Conservation (phyloP, 2,329 filamentous ascomycete species). For the Epichloe gansuensis region DNA sequence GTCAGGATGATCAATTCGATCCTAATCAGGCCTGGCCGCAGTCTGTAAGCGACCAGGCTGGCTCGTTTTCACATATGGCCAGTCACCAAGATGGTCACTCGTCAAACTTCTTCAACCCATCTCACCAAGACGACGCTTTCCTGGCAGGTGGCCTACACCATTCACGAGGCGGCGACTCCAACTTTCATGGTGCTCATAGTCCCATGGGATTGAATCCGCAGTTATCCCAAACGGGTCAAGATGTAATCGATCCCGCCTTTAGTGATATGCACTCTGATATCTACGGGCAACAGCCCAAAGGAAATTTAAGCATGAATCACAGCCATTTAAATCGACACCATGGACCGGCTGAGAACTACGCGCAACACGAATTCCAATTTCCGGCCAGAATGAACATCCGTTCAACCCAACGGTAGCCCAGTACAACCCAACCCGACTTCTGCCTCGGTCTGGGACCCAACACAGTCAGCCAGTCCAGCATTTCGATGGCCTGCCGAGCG, state of each 20-base stretch:
- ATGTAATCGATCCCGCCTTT: conserved; percentile 26
- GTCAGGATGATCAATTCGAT: conserved; percentile 26
- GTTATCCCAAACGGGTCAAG: conserved; percentile 21
- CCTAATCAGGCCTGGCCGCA: conserved; percentile 27
- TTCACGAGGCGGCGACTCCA: conserved; percentile 16
- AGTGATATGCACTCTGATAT: conserved; percentile 25
- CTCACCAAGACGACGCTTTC: conserved; percentile 22
- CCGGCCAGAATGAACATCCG: conserved; percentile 18
- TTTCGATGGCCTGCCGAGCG: conserved; percentile 15
- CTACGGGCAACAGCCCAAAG: conserved; percentile 23
- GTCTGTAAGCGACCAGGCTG: conserved; percentile 20
- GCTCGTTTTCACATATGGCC: conserved; percentile 20
- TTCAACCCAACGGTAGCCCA: conserved; percentile 22
- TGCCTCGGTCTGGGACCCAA: conserved; percentile 20
- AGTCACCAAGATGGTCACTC: conserved; percentile 17
- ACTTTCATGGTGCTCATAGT: conserved; percentile 20
- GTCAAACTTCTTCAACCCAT: conserved; percentile 23
- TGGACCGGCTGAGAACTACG: conserved; percentile 21
- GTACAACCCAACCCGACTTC: conserved; percentile 21
- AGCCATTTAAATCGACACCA: conserved; percentile 14
- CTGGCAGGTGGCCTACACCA: conserved; percentile 18
- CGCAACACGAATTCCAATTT: conserved; percentile 22
- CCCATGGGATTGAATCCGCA: conserved; percentile 21
- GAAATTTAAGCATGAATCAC: conserved; percentile 17
- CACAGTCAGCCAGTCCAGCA: conserved; percentile 24